phyloP scores from a whole-genome alignment of 306 rosid species.

The Fagus crenata region DNA sequence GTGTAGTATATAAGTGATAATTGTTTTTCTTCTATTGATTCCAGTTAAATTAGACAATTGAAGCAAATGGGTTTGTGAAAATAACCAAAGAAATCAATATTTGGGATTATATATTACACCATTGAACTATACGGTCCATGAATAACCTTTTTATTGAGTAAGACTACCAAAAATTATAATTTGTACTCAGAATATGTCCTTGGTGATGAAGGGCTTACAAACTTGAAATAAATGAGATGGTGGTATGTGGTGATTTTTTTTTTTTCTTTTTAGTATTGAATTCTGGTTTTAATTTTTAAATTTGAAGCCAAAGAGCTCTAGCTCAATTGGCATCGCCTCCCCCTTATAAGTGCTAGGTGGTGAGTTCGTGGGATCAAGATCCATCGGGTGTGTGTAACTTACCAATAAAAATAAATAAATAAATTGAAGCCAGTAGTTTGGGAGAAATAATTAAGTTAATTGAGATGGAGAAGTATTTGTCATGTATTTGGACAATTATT shows the following conservation, averaged over 20 bases:
- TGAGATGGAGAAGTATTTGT: not conserved
- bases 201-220: not conserved
- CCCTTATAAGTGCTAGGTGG: too few relatives aligned
- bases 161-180: not conserved
- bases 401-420: too few relatives aligned
- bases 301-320: too few relatives aligned
- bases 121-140: not conserved
- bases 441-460: not conserved
- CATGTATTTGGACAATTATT: not conserved
- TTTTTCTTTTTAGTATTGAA: too few relatives aligned
- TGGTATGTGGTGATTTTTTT: too few relatives aligned
- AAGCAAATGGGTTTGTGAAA: not conserved
- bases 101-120: not conserved
- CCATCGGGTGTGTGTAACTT: too few relatives aligned
- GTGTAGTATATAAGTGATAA: not conserved
- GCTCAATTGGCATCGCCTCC: too few relatives aligned
- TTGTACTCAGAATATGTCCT: not conserved
- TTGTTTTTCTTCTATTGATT: not conserved
- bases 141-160: not conserved
- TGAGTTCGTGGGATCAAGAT: too few relatives aligned
- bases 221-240: not conserved
- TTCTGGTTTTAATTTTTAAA: too few relatives aligned
- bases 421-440: not conserved
- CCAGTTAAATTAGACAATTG: not conserved
- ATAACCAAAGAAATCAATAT: not conserved